Conservation (phyloP, 1,139 yeast genomes). For the Arxiozyma telluris region DNA sequence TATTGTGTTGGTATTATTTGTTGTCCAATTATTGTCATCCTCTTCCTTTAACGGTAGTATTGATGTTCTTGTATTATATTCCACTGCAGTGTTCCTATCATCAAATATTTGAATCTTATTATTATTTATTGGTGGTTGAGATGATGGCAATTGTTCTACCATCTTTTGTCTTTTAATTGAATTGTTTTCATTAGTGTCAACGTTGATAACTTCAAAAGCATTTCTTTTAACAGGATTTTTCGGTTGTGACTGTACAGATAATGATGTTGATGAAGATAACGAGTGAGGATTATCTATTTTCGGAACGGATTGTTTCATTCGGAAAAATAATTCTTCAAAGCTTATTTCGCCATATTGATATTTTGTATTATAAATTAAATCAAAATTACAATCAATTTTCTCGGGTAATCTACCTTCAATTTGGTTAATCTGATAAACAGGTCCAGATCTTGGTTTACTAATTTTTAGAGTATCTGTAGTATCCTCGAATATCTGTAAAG, state of each 20-base stretch:
- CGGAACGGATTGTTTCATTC: conserved; percentile 32
- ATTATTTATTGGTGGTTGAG: conserved; percentile 2
- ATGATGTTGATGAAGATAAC: neutral
- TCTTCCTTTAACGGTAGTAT: conserved; percentile 25
- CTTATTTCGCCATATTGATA: conserved; percentile 47
- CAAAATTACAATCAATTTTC: conserved; percentile 52
- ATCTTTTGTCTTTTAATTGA: conserved; percentile 8
- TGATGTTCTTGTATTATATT: conserved; percentile 18
- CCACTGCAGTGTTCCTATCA: neutral
- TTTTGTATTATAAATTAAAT: conserved; percentile 42
- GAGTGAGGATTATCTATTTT: neutral
- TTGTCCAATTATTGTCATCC: conserved; percentile 6
- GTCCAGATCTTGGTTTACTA: conserved; percentile 23
- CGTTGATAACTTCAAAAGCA: neutral
- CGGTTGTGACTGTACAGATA: neutral
- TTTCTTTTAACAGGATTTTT: neutral
- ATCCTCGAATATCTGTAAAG: conserved; percentile 7
- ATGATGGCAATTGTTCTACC: neutral
- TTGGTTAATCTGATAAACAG: conserved; percentile 40
- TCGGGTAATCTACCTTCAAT: conserved; percentile 58
- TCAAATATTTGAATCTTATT: neutral
- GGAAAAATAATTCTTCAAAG: conserved; percentile 54
- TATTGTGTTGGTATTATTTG: conserved; percentile 41
- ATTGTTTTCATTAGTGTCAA: neutral
- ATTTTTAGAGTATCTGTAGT: conserved; percentile 8